Base-by-base conservation (phyloP, 1,284 basidiomycete species). In the Somion occarium region DNA sequence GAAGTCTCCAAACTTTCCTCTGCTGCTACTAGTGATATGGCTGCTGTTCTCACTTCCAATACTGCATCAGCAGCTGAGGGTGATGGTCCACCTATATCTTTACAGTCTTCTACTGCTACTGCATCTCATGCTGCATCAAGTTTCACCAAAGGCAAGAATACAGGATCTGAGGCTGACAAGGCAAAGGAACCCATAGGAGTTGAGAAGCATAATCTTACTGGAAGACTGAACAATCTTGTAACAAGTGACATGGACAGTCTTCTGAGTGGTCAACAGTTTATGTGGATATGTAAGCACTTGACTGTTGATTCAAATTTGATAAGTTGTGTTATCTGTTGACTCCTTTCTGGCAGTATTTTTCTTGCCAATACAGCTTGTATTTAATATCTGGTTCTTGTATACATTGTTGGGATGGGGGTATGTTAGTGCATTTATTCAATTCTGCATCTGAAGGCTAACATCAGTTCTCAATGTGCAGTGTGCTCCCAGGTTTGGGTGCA, bases 401-500 rank as follows among this genome's bases (percentile, higher is more conserved):
- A 48, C 49, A 2, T 64, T 80, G 15, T 67, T 80, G 9, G 77
- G 77, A n/a, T 77, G 74, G 73, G 75, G 66, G 68, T 74, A 42
- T 53, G 51, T 52, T 1, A 4, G 22, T 24, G 50, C 34, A 38
- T 18, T 37, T 34, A 13, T 19, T 13, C 7, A 18, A 19, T 39
- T 38, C 3, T 38, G 34, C 19, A 12, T 12, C 39, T 5, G 9
- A 20, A 12, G 44, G 12, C 22, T 44, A 27, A n/a, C 23, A 12
- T 20, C 64, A 50, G 13, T 12, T 12, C 42, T 62, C 47, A 34
- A 34, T 15, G 7, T 34, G 7, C 63, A 57, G 75, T 52, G 68
- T 77, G 0, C 67, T 80, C 38, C 67, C 78, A 34, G 79, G 84
- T 4, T 70, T 87, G 57, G 69, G 64, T 0, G 64, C 70, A 9